A percentile compares a stretch with the other conserved stretches of the same genome.
These are phyloP conservation scores for Cutaneotrichosporon sp. DNA, from an alignment of 1,284 basidiomycete species.

Conservation along the genomic window DNA sequence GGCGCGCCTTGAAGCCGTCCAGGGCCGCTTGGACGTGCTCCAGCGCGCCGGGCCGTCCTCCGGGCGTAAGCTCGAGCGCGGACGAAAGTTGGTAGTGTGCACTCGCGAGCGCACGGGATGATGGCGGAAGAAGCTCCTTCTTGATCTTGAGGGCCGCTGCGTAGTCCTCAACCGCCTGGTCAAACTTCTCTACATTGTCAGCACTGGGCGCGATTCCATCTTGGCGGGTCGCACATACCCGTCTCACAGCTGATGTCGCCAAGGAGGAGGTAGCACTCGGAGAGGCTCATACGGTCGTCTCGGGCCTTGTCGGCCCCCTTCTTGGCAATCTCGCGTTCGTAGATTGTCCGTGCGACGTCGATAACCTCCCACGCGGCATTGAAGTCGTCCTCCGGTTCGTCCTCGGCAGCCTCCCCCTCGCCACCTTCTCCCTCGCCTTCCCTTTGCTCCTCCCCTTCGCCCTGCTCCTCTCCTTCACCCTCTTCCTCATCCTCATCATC, in stretches of 20 bases:
- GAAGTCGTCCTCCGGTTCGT: slow-evolving; percentile 80
- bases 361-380: slow-evolving; percentile 91
- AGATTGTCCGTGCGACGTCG: slow-evolving; percentile 78
- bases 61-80: slow-evolving; percentile 70
- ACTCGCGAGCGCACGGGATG: slow-evolving; percentile 79
- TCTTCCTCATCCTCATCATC: slow-evolving; percentile 26
- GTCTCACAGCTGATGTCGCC: slow-evolving; percentile 87
- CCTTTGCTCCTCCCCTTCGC: slow-evolving; percentile 59
- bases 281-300: slow-evolving; percentile 58
- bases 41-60: slow-evolving; percentile 71
- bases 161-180: slow-evolving; percentile 81
- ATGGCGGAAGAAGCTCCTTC: slow-evolving; percentile 62
- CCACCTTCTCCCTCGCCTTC: slow-evolving; percentile 50
- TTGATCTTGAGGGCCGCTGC: slow-evolving; percentile 67
- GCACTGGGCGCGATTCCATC: too few relatives aligned
- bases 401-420: slow-evolving; percentile 61
- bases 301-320: slow-evolving; percentile 38
- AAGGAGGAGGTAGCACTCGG: slow-evolving; percentile 75
- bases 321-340: slow-evolving; percentile 56
- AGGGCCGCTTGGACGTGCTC: slow-evolving; percentile 70
- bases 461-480: slow-evolving; percentile 63
- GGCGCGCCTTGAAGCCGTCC: slow-evolving; percentile 64
- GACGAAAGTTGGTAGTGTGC: slow-evolving; percentile 86
- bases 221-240: slow-evolving; percentile 52
- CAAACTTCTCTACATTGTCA: slow-evolving; percentile 70